Base-by-base conservation (phyloP, 208 protist species). In the Acanthamoeba sp. region DNA sequence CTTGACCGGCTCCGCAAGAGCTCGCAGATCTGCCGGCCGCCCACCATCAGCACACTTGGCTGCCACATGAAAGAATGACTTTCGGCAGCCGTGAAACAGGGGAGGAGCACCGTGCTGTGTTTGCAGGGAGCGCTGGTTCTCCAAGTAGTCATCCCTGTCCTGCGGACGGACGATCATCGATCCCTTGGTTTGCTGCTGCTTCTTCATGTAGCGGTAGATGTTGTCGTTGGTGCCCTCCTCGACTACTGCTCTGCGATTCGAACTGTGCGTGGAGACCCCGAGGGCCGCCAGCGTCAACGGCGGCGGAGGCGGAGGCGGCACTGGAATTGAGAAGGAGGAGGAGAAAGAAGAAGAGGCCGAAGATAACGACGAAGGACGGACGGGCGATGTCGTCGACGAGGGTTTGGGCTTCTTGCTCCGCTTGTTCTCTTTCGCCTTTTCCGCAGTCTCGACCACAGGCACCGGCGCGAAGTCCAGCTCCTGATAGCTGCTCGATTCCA, bases 131-230 rank as follows among this genome's bases (percentile, higher is more conserved):
- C 57, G 57, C 24, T 64, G 57, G 57, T 29, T 22, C 50, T 57
- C 20, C 50, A 57, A 7, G 50, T 57, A 57, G 50, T 22, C 24
- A 14, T 57, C 20, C 50, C 50, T 57, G 50, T 57, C 57, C 57
- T 64, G 57, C 24, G 57, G 57, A 5, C 27, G 57, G 29, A 64
- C 24, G 24, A 62, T 62, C 22, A 62, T n/a, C 4, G 55, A 62
- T 16, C 55, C 55, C 55, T 62, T 62, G 55, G 55, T 62, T n/a
- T 62, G 16, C 55, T 62, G 55, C 18, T 62, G 55, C 55, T 62
- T 62, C 55, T 62, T 62, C 55, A 62, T 62, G 55, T 62, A 62
- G 55, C n/a, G 55, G 24, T 62, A 62, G 55, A 62, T 62, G 55
- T 62, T 24, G 55, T 62, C 55, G 24, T 10, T 24, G 55, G 22